phyloP scores from a whole-genome alignment of 2,329 filamentous ascomycete species.

The Cladosporium sp. region DNA sequence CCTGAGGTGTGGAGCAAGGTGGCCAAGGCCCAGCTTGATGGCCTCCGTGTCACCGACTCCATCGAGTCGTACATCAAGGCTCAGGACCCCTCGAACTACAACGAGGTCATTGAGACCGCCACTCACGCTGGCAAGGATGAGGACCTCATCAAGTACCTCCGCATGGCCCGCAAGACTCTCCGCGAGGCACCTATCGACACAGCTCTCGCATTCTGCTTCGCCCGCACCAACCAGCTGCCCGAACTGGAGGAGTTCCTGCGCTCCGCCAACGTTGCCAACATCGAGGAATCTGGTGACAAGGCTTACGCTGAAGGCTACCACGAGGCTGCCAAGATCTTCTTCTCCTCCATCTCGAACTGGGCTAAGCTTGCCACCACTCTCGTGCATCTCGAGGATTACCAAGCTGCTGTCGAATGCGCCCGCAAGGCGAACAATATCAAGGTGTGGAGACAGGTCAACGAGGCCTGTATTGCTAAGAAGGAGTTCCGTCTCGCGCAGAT shows the following conservation, averaged over 20 bases:
- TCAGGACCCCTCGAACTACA: constrained; percentile 85
- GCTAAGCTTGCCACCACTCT: constrained; percentile 96
- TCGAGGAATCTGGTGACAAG: constrained; percentile 97
- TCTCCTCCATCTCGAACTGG: constrained; percentile 98
- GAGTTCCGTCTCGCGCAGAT: constrained; percentile 99
- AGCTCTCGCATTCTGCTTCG: constrained; percentile 87
- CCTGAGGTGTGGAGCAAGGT: constrained; percentile 98
- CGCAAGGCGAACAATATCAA: constrained; percentile 99
- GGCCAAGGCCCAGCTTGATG: constrained; percentile 95
- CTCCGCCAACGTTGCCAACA: constrained; percentile 87
- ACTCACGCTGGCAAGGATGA: constrained; percentile 96
- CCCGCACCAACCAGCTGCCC: constrained; percentile 81
- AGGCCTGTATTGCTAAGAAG: constrained; percentile 93
- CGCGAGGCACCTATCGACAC: constrained; percentile 93
- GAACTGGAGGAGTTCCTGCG: constrained; percentile 97
- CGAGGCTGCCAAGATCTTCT: constrained; percentile 98
- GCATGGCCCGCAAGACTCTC: constrained; percentile 95
- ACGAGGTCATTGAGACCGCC: constrained; percentile 92
- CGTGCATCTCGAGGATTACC: constrained; percentile 95
- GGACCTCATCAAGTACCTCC: constrained; percentile 91
- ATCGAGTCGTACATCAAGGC: constrained; percentile 98
- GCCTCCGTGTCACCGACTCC: constrained; percentile 83
- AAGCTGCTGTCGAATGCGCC: constrained; percentile 93
- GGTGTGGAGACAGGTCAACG: constrained; percentile 98
- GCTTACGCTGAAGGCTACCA: constrained; percentile 91